These are phyloP conservation scores for Arthroderma uncinatum DNA, from an alignment of 2,329 filamentous ascomycete genomes.

Conservation along the genomic window DNA sequence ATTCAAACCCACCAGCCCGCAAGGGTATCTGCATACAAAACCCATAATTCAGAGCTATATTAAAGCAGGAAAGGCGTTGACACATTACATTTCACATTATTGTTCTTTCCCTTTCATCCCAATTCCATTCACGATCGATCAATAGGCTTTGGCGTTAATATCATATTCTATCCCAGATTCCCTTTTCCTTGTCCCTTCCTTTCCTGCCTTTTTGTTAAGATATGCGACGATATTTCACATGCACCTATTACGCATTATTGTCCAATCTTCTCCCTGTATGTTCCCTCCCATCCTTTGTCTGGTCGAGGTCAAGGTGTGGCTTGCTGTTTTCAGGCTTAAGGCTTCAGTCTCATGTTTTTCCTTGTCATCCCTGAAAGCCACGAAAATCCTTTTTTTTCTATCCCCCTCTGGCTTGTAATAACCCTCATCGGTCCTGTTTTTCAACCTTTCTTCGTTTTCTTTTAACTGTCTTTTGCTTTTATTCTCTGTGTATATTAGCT, in stretches of 20 bases:
- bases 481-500: slow-evolving; percentile 7
- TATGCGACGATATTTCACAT: not conserved
- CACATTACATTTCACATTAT: not conserved
- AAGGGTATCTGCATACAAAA: not conserved
- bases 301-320: not conserved
- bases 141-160: not conserved
- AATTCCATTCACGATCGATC: not conserved
- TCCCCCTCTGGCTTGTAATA: not conserved
- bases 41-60: not conserved
- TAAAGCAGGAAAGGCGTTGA: slow-evolving; percentile 1
- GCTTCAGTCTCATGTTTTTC: not conserved
- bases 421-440: not conserved
- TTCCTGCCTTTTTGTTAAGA: not conserved
- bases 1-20: not conserved
- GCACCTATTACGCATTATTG: not conserved
- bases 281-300: not conserved
- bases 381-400: not conserved
- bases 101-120: not conserved
- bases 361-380: not conserved
- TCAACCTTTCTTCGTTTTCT: not conserved
- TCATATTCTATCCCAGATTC: not conserved
- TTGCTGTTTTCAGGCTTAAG: not conserved
- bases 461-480: slow-evolving; percentile 1
- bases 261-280: not conserved
- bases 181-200: not conserved